These are phyloP conservation scores for Didymella keratinophila DNA, from an alignment of 2,329 filamentous ascomycete species.

Conservation along the genomic window DNA sequence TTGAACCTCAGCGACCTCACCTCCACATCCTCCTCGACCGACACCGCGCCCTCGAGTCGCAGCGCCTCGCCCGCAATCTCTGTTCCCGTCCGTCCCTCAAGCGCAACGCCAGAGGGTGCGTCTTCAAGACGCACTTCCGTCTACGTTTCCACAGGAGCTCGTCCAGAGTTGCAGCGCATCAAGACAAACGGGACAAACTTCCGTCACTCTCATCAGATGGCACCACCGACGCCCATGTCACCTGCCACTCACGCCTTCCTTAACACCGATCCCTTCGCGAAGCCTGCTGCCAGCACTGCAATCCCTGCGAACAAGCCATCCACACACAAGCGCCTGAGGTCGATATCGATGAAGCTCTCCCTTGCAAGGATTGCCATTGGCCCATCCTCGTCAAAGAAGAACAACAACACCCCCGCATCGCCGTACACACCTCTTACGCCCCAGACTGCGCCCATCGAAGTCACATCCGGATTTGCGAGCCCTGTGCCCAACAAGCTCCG, in stretches of 20 bases:
- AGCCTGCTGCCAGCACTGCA: conserved; percentile 36
- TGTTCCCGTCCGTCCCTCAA: conserved; percentile 32
- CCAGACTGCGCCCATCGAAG: conserved; percentile 41
- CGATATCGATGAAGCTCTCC: conserved; percentile 49
- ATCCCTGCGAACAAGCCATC: conserved; percentile 46
- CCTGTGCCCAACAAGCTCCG: conserved; percentile 38
- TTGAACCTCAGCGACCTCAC: conserved; percentile 33
- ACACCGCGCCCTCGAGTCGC: conserved; percentile 33
- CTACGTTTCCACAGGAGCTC: conserved; percentile 33
- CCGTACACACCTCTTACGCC: conserved; percentile 47
- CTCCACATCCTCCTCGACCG: conserved; percentile 36
- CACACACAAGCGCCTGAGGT: conserved; percentile 48
- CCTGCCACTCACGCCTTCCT: conserved; percentile 48
- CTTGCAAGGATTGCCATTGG: conserved; percentile 50
- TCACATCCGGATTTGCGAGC: conserved; percentile 27
- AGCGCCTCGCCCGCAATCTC: conserved; percentile 38
- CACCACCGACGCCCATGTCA: conserved; percentile 43
- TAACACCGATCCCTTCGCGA: conserved; percentile 50
- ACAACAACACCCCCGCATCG: conserved; percentile 36
- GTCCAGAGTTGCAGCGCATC: conserved; percentile 26
- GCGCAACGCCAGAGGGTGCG: conserved; percentile 26
- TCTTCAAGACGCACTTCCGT: conserved; percentile 38
- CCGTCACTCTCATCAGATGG: conserved; percentile 30
- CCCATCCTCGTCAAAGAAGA: conserved; percentile 45
- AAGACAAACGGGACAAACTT: conserved; percentile 33